These are phyloP conservation scores for Rutstroemia sp. DNA, from an alignment of 2,329 filamentous ascomycete species.

Conservation along the genomic window DNA sequence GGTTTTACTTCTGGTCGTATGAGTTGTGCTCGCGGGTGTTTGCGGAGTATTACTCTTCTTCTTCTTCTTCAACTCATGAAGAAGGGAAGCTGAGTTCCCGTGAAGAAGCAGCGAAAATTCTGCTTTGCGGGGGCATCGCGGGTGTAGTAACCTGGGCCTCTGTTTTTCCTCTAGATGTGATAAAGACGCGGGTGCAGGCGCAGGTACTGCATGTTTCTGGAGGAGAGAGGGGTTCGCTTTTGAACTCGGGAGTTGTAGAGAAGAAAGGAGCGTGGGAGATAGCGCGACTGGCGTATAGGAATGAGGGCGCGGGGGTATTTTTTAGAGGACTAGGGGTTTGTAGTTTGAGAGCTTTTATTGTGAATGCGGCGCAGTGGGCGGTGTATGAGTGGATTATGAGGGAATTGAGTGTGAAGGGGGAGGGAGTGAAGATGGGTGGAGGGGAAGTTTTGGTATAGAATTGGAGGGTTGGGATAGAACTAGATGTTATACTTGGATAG, in stretches of 20 bases:
- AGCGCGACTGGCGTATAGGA: conserved; percentile 56
- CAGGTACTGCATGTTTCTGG: conserved; percentile 48
- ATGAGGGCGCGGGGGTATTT: conserved; percentile 55
- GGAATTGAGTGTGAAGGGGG: conserved; percentile 33
- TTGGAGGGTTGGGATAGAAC: not conserved
- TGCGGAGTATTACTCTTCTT: not conserved
- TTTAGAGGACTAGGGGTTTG: conserved; percentile 74
- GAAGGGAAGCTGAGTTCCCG: conserved; percentile 17
- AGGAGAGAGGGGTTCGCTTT: too few species aligned
- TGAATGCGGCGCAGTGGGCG: conserved; percentile 91
- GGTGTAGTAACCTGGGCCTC: conserved; percentile 85
- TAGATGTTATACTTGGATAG: not conserved
- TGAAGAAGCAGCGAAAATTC: conserved; percentile 50
- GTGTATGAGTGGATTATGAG: conserved; percentile 85
- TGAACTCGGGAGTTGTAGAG: conserved; percentile 10
- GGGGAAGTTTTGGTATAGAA: conserved; percentile 1
- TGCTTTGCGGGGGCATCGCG: conserved; percentile 81
- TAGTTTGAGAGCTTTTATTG: conserved; percentile 78
- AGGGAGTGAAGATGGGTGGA: not conserved
- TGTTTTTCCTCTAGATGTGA: conserved; percentile 83
- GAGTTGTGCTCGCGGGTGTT: conserved; percentile 58
- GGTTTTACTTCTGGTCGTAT: conserved; percentile 95
- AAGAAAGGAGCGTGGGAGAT: conserved; percentile 53
- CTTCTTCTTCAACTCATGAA: too few species aligned
- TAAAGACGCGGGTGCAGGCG: conserved; percentile 88